These are phyloP conservation scores for Aspergillus indologenus DNA, from an alignment of 495 filamentous ascomycete species.

Conservation along the genomic window DNA sequence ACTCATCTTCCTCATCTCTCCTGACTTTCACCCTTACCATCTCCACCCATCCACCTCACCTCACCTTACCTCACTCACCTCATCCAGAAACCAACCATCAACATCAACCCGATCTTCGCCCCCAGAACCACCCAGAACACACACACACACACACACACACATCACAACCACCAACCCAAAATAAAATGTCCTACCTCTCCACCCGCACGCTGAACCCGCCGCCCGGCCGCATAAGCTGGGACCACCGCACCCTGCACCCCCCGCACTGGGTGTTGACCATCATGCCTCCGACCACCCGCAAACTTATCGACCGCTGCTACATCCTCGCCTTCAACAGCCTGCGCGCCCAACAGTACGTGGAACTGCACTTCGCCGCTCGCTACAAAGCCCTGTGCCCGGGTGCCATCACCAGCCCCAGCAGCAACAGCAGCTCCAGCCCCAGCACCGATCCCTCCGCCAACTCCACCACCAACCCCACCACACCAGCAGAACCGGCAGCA, in stretches of 20 bases:
- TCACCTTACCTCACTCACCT: background rate
- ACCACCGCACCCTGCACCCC: background rate
- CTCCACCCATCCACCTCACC: background rate
- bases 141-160: background rate
- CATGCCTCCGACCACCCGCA: background rate
- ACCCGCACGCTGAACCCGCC: background rate
- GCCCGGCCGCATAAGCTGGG: background rate
- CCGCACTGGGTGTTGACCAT: background rate
- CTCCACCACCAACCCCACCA: background rate
- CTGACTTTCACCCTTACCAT: background rate
- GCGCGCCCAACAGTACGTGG: conserved; percentile 12
- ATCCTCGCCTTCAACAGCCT: conserved; percentile 8
- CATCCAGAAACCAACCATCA: too few relatives aligned
- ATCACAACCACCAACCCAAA: too few relatives aligned
- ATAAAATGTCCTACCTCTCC: background rate
- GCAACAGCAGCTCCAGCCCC: background rate
- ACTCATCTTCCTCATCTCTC: background rate
- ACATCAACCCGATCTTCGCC: background rate
- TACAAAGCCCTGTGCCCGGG: conserved; percentile 22
- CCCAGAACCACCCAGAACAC: background rate
- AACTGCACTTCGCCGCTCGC: conserved; percentile 12
- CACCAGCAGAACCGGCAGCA: too few relatives aligned
- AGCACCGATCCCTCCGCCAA: background rate
- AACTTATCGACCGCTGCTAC: background rate
- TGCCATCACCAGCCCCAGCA: too few relatives aligned